Conservation (phyloP, 225 moss, liverwort and hornwort genomes). For the Thuidium tamariscinum region DNA sequence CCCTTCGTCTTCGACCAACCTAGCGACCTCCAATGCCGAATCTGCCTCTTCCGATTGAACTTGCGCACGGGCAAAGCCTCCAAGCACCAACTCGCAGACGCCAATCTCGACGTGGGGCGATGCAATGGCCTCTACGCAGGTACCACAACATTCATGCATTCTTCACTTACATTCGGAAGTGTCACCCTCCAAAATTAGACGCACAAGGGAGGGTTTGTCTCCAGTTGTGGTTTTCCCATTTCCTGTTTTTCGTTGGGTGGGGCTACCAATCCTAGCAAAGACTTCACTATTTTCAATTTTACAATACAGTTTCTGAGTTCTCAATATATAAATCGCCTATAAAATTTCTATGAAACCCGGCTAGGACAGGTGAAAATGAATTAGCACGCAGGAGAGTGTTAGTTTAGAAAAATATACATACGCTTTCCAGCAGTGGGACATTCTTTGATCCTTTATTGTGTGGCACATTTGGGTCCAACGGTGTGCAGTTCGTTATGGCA, state of each 20-base stretch:
- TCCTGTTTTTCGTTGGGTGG: not conserved
- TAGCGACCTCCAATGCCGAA: not conserved
- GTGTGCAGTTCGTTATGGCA: too few relatives aligned
- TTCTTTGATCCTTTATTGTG: too few relatives aligned
- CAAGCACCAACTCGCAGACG: not conserved
- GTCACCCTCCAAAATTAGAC: not conserved
- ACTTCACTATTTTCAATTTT: too few relatives aligned
- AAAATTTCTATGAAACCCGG: too few relatives aligned
- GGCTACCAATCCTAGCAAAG: not conserved
- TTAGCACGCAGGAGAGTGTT: too few relatives aligned
- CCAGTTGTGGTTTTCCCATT: not conserved
- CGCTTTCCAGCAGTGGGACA: too few relatives aligned
- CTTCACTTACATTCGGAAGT: not conserved
- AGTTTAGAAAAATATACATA: too few relatives aligned
- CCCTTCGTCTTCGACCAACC: not conserved
- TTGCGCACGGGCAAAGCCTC: conserved; percentile 13
- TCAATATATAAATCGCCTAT: not conserved
- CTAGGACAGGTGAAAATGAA: not conserved
- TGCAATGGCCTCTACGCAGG: conserved; percentile 9
- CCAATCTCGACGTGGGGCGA: conserved; percentile 26
- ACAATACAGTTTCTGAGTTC: not conserved
- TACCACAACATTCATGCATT: not conserved
- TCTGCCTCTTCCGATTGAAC: conserved; percentile 14
- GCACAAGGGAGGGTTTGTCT: too few relatives aligned
- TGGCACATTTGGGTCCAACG: too few relatives aligned